phyloP scores from a whole-genome alignment of 2,329 filamentous ascomycete species.

The Phaeosphaeriaceae sp. region DNA sequence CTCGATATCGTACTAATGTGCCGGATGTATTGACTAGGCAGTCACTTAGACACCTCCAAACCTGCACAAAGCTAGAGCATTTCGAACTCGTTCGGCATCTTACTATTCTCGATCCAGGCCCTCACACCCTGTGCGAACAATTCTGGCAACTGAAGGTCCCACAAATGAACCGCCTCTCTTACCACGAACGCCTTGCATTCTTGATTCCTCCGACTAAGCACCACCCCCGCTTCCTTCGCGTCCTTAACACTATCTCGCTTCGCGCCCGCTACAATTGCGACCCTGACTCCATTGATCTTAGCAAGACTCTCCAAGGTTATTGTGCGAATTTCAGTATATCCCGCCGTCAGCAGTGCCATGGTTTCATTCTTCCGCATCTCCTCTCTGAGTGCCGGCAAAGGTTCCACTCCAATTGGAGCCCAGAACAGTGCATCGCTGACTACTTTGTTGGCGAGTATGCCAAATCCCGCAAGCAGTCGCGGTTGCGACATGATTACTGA shows the following conservation, averaged over 20 bases:
- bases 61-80: background rate
- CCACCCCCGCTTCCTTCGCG: slow-evolving; percentile 5
- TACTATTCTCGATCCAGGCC: slow-evolving; percentile 11
- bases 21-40: background rate
- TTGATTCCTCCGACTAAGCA: slow-evolving; percentile 3
- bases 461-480: background rate
- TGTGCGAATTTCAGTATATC: background rate
- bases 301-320: slow-evolving; percentile 7
- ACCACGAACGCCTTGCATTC: slow-evolving; percentile 11
- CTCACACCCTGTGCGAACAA: slow-evolving; percentile 15
- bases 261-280: slow-evolving; percentile 11
- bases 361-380: slow-evolving; percentile 1
- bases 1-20: background rate
- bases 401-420: background rate
- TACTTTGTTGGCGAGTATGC: background rate
- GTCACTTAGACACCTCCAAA: background rate
- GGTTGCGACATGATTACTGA: background rate
- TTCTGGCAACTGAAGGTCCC: slow-evolving; percentile 18
- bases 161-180: slow-evolving; percentile 12
- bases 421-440: background rate
- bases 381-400: background rate
- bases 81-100: slow-evolving; percentile 14
- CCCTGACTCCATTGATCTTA: slow-evolving; percentile 10
- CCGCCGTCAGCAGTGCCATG: background rate
- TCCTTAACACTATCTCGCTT: slow-evolving; percentile 14